Base-by-base conservation (phyloP, 306 rosid species). In the Prunus dulcis region DNA sequence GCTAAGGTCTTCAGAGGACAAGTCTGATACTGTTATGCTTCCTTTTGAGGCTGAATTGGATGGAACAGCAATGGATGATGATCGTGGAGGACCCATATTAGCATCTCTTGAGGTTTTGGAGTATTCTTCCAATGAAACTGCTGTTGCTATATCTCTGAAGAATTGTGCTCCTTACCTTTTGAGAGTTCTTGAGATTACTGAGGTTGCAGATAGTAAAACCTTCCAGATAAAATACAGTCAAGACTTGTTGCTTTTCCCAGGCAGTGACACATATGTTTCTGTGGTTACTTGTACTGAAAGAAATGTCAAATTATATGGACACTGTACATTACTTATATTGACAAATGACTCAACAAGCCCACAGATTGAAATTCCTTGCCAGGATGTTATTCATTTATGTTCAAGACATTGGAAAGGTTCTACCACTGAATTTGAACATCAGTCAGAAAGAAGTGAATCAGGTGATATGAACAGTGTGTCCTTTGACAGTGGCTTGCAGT, bases 221-320 rank as follows among this genome's bases (percentile, higher is more conserved):
- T 91, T 95, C 71, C 86, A 53, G 76, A 73, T 90, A 50, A 92
- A 88, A 80, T 90, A 82, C 68, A 67, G 78, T 81, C 93, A 86
- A 75, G 92, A 91, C 34, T 89, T 95, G 64, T 82, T 95, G 72
- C 97, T 95, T 82, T 91, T 89, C 79, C 99, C 99, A 27, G 87
- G 88, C 3, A 84, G 89, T 38, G 82, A 83, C 71, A 90, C 99
- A 22, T 90, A 92, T 77, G 91, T 89, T 75, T 93, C 97, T 75
- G 73, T 89, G 76, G 76, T 88, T 82, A 60, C 88, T 70, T 95
- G 97, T 81, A 83, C 77, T 85, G 70, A 82, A 38, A 62, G 79
- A 69, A 80, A 32, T 77, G 58, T 75, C 70, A 75, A 86, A 76
- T 66, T 82, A 60, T 57, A 45, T 58, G 82, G 81, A 72, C 82